Percentiles rank a stretch among this genome's conserved stretches.
Evolutionary conservation across 179 eudicot genomes (phyloP).

Genomic region (Silene coronaria): DNA sequence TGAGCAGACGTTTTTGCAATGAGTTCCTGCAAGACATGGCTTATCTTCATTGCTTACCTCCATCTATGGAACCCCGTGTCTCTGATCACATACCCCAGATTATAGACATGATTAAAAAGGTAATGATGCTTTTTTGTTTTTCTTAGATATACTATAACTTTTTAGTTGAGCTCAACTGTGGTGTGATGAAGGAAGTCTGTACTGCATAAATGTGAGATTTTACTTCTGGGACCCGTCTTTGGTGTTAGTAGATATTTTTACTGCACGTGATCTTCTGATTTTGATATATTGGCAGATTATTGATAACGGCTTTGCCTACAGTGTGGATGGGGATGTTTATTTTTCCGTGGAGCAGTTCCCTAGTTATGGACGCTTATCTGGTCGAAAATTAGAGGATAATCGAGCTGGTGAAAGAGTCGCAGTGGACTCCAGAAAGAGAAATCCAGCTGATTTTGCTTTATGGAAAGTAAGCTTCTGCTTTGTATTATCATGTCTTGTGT

Average conservation of each 20-base stretch:
- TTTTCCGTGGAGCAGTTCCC: constrained; percentile 75
- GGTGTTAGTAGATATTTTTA: background rate
- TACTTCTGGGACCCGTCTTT: background rate
- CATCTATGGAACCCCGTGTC: constrained; percentile 84
- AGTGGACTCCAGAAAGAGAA: constrained; percentile 73
- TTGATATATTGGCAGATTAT: constrained; percentile 52
- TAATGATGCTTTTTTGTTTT: constrained; percentile 23
- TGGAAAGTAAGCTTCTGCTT: constrained; percentile 67
- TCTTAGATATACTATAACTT: background rate
- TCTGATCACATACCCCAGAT: constrained; percentile 93
- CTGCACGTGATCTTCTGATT: background rate
- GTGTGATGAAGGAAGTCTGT: background rate
- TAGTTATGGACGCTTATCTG: constrained; percentile 75
- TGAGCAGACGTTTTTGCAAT: constrained; percentile 82
- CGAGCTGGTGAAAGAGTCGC: constrained; percentile 96
- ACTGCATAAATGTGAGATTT: background rate
- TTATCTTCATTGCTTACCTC: constrained; percentile 69
- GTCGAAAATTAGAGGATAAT: constrained; percentile 81
- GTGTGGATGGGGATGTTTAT: constrained; percentile 73
- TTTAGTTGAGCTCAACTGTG: background rate
- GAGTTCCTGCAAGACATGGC: constrained; percentile 82
- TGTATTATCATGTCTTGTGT: background rate
- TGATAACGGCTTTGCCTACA: constrained; percentile 74
- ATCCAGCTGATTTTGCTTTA: constrained; percentile 94
- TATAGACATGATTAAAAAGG: constrained; percentile 87